Conservation (phyloP, 2,329 filamentous ascomycete species). For the Pseudocercospora fuligena region DNA sequence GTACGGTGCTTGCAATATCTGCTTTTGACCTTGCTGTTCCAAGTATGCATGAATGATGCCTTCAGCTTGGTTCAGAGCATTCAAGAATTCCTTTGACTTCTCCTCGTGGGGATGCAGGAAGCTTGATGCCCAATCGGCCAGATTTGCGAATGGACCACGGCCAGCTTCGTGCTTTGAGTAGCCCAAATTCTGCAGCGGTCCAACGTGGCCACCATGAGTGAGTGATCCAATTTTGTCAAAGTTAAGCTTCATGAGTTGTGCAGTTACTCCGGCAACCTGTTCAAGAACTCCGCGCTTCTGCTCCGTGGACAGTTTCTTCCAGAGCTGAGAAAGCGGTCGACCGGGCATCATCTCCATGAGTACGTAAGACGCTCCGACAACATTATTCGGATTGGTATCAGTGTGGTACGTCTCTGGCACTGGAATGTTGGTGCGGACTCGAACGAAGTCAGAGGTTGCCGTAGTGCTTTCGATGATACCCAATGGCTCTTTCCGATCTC, state of each 20-base stretch:
- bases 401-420: constrained; percentile 25
- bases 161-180: constrained; percentile 1
- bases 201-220: constrained; percentile 14
- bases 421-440: constrained; percentile 20
- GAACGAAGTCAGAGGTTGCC: constrained; percentile 21
- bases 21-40: not conserved
- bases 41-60: not conserved
- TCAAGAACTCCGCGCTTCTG: constrained; percentile 17
- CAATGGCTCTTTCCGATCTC: constrained; percentile 8
- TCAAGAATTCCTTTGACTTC: too few relatives aligned
- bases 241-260: constrained; percentile 13
- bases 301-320: constrained; percentile 14
- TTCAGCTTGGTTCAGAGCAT: too few relatives aligned
- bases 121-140: constrained; percentile 10
- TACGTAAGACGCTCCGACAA: constrained; percentile 23
- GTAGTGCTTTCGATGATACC: constrained; percentile 19
- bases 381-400: constrained; percentile 22
- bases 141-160: constrained; percentile 14
- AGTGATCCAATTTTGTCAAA: constrained; percentile 24
- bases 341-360: constrained; percentile 27
- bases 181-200: constrained; percentile 1
- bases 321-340: constrained; percentile 2
- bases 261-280: constrained; percentile 20
- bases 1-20: constrained; percentile 15
- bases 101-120: too few relatives aligned